Conservation (phyloP, 2,329 filamentous ascomycete genomes). For the Apiospora malaysiana region DNA sequence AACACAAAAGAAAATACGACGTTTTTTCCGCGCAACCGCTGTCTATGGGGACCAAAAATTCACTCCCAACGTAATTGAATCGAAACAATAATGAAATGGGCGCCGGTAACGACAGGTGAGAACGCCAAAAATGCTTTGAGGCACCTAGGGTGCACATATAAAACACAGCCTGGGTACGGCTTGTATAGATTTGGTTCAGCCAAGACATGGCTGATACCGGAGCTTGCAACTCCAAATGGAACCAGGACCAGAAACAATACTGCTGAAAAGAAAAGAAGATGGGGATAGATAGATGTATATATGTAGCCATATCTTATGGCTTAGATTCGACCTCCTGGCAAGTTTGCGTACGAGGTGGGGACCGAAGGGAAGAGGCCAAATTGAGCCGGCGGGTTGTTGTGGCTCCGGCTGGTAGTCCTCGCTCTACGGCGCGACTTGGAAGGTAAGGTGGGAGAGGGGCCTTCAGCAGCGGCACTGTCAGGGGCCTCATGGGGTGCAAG, state of each 20-base stretch:
- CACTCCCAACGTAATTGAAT: slow-evolving; percentile 4
- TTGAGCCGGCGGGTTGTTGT: slow-evolving; percentile 34
- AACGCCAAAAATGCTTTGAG: neutral
- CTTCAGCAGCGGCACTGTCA: slow-evolving; percentile 17
- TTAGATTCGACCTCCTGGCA: slow-evolving; percentile 15
- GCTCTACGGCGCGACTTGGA: slow-evolving; percentile 38
- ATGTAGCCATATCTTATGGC: neutral
- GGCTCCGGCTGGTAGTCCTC: slow-evolving; percentile 41
- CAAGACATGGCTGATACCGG: neutral
- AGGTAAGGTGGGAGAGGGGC: slow-evolving; percentile 27
- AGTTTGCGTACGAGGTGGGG: slow-evolving; percentile 19
- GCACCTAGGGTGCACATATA: neutral
- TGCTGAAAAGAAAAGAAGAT: neutral
- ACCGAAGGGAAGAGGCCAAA: slow-evolving; percentile 39
- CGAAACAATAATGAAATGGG: neutral
- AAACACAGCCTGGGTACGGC: neutral
- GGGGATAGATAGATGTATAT: neutral
- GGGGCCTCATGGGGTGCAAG: slow-evolving; percentile 28
- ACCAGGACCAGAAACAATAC: neutral
- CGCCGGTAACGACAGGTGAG: slow-evolving; percentile 15
- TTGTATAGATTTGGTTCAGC: neutral
- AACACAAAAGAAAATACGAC: slow-evolving; percentile 6
- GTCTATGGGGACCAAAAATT: slow-evolving; percentile 11
- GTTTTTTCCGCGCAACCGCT: slow-evolving; percentile 12
- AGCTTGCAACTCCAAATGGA: neutral